Conservation (phyloP, 495 filamentous ascomycete genomes). For the Extremus antarcticus region DNA sequence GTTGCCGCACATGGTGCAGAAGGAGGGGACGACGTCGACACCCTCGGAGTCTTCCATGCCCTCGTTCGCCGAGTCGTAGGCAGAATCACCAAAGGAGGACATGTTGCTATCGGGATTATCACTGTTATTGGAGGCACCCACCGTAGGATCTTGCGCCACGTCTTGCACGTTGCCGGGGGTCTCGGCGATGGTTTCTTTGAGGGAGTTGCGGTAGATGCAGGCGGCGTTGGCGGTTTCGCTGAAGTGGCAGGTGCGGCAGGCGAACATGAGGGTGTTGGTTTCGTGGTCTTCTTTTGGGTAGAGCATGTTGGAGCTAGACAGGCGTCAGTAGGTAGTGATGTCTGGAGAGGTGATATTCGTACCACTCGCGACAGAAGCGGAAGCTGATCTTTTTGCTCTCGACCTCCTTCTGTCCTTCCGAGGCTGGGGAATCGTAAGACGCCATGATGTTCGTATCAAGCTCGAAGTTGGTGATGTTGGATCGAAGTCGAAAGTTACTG, state of each 20-base stretch:
- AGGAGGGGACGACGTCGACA: conserved; percentile 20
- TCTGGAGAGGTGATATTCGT: conserved; percentile 20
- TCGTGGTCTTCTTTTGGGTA: conserved; percentile 84
- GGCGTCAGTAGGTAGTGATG: conserved; percentile 1
- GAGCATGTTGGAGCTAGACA: conserved; percentile 76
- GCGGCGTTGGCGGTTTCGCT: conserved; percentile 71
- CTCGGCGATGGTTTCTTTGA: conserved; percentile 80
- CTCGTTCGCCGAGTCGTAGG: conserved; percentile 8
- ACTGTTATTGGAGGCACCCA: conserved; percentile 45
- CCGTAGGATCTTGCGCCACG: conserved; percentile 92
- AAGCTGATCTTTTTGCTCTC: conserved; percentile 73
- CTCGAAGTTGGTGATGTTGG: not conserved
- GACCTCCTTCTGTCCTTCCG: conserved; percentile 44
- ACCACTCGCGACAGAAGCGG: conserved; percentile 95
- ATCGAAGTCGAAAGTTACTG: not conserved
- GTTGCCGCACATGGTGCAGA: conserved; percentile 45
- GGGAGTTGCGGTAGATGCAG: conserved; percentile 85
- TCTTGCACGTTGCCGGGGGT: conserved; percentile 96
- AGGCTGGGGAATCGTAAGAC: conserved; percentile 32
- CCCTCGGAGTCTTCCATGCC: conserved; percentile 2
- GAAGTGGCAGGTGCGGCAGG: conserved; percentile 85
- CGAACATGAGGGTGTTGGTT: conserved; percentile 56
- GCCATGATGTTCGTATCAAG: conserved; percentile 16
- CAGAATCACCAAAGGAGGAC: not conserved
- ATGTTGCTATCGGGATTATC: not conserved